phyloP scores from a whole-genome alignment of 495 filamentous ascomycete species.

The Trichoderma asperelloides region DNA sequence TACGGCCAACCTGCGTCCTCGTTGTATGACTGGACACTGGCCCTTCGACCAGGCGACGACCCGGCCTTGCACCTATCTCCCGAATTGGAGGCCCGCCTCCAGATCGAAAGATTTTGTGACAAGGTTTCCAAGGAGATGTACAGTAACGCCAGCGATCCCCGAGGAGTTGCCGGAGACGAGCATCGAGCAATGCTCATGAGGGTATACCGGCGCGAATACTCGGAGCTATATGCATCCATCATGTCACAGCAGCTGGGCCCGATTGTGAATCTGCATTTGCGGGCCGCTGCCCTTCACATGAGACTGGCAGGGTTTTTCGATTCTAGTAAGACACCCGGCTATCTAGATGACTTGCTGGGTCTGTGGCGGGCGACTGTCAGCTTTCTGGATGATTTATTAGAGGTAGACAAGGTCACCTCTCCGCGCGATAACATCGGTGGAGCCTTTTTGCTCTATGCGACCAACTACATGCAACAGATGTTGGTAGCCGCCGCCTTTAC shows the following conservation, averaged over 20 bases:
- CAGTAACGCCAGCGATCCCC: conserved; percentile 65
- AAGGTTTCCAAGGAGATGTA: conserved; percentile 82
- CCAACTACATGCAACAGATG: conserved; percentile 89
- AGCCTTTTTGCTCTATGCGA: conserved; percentile 54
- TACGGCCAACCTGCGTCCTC: conserved; percentile 88
- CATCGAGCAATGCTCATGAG: conserved; percentile 59
- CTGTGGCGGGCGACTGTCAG: conserved; percentile 66
- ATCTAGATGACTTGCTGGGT: conserved; percentile 66
- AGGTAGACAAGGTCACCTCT: conserved; percentile 40
- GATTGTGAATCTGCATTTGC: conserved; percentile 64
- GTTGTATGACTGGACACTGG: conserved; percentile 78
- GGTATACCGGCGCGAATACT: conserved; percentile 47
- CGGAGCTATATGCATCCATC: conserved; percentile 44
- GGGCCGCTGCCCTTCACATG: conserved; percentile 72
- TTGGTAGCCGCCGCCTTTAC: conserved; percentile 80
- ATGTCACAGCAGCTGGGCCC: conserved; percentile 42
- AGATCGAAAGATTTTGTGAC: conserved; percentile 76
- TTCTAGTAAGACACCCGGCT: conserved; percentile 60
- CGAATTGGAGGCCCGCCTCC: conserved; percentile 58
- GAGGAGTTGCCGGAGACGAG: conserved; percentile 62
- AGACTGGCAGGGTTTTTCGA: conserved; percentile 86
- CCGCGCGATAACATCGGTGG: conserved; percentile 19
- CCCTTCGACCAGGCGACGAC: conserved; percentile 51
- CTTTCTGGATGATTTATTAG: conserved; percentile 67
- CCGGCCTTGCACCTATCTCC: conserved; percentile 57